Percentiles rank a stretch among this genome's conserved stretches.
These are phyloP conservation scores for Trifolium repens DNA, from an alignment of 306 rosid genomes.

Conservation along the genomic window DNA sequence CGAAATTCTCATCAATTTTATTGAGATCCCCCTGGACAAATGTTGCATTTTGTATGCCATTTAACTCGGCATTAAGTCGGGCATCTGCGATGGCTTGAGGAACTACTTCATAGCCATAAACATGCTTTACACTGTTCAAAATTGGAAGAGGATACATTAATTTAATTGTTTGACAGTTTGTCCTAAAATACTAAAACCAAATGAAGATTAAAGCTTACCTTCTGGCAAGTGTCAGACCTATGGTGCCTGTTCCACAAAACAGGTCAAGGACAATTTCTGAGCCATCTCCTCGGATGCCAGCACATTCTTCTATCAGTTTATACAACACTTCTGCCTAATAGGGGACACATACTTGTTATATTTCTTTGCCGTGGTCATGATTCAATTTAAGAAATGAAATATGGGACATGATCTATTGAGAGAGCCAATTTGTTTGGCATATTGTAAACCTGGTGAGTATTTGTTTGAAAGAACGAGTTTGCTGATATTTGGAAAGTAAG, in stretches of 20 bases:
- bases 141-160: conserved; percentile 31
- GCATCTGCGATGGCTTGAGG: conserved; percentile 90
- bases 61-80: conserved; percentile 72
- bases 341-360: conserved; percentile 36
- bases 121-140: conserved; percentile 71
- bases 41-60: conserved; percentile 81
- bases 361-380: conserved; percentile 26
- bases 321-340: conserved; percentile 91
- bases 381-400: conserved; percentile 38
- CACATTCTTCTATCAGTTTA: conserved; percentile 81
- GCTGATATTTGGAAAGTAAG: conserved; percentile 96
- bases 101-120: conserved; percentile 94
- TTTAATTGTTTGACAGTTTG: conserved; percentile 22
- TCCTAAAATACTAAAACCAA: conserved; percentile 29
- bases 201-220: conserved; percentile 54
- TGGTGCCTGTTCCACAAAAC: conserved; percentile 98
- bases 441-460: conserved; percentile 77
- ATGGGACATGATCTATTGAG: conserved; percentile 8
- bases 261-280: conserved; percentile 94
- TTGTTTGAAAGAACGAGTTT: conserved; percentile 96
- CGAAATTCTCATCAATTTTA: conserved; percentile 85
- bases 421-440: conserved; percentile 7
- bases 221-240: conserved; percentile 89
- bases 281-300: conserved; percentile 81
- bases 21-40: conserved; percentile 93